Conservation (phyloP, 768 basidiomycete species). For the Serendipita vermifera region DNA sequence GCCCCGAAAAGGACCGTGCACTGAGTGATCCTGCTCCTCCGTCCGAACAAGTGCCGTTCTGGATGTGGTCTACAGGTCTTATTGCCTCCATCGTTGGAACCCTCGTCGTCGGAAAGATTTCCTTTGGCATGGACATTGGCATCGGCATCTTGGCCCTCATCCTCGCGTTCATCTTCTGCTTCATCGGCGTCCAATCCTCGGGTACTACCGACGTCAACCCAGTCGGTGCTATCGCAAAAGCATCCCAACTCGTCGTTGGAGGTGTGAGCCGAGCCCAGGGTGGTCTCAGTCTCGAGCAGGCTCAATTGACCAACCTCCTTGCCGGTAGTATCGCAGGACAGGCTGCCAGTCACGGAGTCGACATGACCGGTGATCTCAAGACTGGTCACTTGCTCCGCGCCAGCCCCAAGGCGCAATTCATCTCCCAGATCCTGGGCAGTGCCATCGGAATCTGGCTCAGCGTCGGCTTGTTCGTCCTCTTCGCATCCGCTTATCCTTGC, state of each 20-base stretch:
- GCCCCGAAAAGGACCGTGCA: conserved; percentile 22
- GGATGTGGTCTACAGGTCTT: conserved; percentile 43
- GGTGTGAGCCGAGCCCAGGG: conserved; percentile 40
- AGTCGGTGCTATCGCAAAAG: conserved; percentile 45
- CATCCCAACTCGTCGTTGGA: conserved; percentile 49
- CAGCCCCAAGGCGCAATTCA: conserved; percentile 49
- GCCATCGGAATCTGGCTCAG: conserved; percentile 49
- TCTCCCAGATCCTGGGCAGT: conserved; percentile 45
- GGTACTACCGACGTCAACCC: conserved; percentile 53
- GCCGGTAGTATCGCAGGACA: conserved; percentile 44
- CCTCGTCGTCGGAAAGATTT: neutral
- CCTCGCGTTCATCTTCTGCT: conserved; percentile 52
- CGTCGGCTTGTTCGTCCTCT: conserved; percentile 45
- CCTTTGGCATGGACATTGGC: conserved; percentile 20
- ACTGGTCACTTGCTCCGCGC: conserved; percentile 53
- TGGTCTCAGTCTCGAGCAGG: conserved; percentile 22
- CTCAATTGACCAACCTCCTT: conserved; percentile 37
- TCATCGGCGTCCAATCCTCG: conserved; percentile 49
- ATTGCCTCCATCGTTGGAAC: conserved; percentile 35
- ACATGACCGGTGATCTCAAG: conserved; percentile 59
- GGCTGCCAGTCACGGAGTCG: conserved; percentile 43
- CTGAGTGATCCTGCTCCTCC: conserved; percentile 40
- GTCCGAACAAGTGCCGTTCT: conserved; percentile 41
- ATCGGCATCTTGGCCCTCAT: conserved; percentile 44
- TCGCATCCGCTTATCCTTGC: conserved; percentile 49